Evolutionary conservation across 75 land plant genomes (phyloP).

Genomic region (Gnetum montanum): DNA sequence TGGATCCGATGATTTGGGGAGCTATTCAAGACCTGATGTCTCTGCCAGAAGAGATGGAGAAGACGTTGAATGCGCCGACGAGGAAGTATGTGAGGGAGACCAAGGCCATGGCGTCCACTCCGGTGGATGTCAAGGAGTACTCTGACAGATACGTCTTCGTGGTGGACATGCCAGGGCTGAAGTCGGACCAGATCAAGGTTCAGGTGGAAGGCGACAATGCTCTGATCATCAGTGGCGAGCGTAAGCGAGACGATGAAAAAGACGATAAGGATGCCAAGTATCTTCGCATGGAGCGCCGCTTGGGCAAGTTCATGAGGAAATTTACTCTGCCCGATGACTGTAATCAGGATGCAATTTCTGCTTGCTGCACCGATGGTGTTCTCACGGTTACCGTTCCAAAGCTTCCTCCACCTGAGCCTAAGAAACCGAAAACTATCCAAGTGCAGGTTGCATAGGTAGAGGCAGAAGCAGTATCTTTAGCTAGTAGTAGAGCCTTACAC

Average conservation of each 20-base stretch:
- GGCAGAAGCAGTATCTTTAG: no score
- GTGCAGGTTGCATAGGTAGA: no score
- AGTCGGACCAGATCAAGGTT: constrained; percentile 30
- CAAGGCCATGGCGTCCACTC: constrained; percentile 22
- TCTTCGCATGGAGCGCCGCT: constrained; percentile 30
- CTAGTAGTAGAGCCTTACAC: no score
- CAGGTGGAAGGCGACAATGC: constrained; percentile 41
- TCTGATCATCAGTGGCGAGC: constrained; percentile 37
- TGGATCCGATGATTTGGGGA: constrained; percentile 2
- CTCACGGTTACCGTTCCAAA: constrained; percentile 36
- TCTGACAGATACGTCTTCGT: constrained; percentile 24
- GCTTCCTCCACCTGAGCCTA: constrained; percentile 35
- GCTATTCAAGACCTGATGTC: background rate
- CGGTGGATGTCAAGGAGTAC: constrained; percentile 36
- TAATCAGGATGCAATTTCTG: constrained; percentile 26
- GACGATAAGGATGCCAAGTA: constrained; percentile 25
- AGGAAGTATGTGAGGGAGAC: constrained; percentile 4
- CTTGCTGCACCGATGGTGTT: constrained; percentile 37
- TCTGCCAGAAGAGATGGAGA: constrained; percentile 3
- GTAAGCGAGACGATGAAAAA: constrained; percentile 33
- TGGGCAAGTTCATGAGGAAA: constrained; percentile 34
- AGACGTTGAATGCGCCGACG: constrained; percentile 3
- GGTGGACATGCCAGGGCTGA: constrained; percentile 30
- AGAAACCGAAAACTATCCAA: constrained; percentile 29
- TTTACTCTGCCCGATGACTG: constrained; percentile 34